Conservation (phyloP, 805 yeast species). For the Metschnikowia shivogae region DNA sequence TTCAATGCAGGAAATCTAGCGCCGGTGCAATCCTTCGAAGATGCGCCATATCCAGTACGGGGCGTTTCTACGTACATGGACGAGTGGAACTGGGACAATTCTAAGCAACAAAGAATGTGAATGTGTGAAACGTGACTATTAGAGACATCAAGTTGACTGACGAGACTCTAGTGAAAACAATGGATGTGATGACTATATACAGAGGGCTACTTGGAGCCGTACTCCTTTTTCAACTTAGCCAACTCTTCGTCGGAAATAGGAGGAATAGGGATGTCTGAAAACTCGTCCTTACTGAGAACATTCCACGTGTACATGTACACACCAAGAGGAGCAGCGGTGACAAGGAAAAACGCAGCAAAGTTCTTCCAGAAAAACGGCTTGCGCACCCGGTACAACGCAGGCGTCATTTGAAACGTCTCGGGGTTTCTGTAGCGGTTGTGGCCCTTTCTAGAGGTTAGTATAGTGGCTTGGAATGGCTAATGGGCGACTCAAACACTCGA, state of each 20-base stretch:
- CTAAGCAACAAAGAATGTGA: too few species aligned
- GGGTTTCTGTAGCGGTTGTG: constrained; percentile 52
- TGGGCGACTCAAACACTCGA: too few species aligned
- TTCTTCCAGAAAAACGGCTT: constrained; percentile 80
- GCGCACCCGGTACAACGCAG: constrained; percentile 88
- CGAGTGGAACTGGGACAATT: not conserved
- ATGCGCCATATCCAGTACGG: constrained; percentile 17
- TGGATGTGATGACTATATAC: constrained; percentile 2
- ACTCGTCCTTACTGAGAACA: constrained; percentile 71
- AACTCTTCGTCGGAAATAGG: constrained; percentile 80
- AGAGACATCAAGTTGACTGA: too few species aligned
- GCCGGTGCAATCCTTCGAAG: not conserved
- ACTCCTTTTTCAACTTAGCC: constrained; percentile 66
- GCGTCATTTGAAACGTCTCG: constrained; percentile 80
- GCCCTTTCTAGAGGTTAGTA: constrained; percentile 33
- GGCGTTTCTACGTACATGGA: constrained; percentile 16
- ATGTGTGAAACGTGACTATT: too few species aligned
- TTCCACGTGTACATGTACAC: constrained; percentile 64
- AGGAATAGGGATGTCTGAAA: constrained; percentile 90
- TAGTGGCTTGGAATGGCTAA: not conserved
- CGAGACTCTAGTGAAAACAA: not conserved
- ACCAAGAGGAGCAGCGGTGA: constrained; percentile 63
- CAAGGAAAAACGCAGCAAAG: constrained; percentile 53
- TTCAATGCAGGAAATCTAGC: not conserved
- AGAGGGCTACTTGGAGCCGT: constrained; percentile 42